A percentile compares a stretch with the other conserved stretches of the same genome.
Evolutionary conservation across 208 protist genomes (phyloP).

Genomic region (Crithidia acanthocephali): DNA sequence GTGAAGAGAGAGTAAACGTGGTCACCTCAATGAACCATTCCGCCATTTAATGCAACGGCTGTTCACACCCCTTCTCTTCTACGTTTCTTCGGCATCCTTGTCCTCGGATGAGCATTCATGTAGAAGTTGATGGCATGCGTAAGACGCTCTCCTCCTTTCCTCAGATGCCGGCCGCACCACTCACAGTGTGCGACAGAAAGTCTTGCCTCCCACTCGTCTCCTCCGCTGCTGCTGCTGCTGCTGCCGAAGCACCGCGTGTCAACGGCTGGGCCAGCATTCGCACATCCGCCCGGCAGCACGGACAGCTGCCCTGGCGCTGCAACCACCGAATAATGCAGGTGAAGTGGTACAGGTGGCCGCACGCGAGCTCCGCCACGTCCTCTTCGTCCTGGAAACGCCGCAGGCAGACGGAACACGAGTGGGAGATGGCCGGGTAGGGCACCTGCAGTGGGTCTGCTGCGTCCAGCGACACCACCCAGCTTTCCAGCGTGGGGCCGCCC

Average conservation of each 20-base stretch:
- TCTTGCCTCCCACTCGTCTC: not conserved
- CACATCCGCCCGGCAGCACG: slow-evolving; percentile 37
- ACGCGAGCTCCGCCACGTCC: slow-evolving; percentile 46
- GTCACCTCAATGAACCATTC: too few species aligned
- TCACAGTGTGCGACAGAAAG: too few species aligned
- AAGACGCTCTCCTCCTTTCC: too few species aligned
- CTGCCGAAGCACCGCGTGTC: too few species aligned
- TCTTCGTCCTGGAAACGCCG: slow-evolving; percentile 27
- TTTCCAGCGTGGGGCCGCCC: not conserved
- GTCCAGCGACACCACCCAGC: slow-evolving; percentile 24
- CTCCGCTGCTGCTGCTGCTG: not conserved
- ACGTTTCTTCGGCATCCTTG: too few species aligned
- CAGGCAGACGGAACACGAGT: slow-evolving; percentile 40
- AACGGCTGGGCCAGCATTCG: not conserved
- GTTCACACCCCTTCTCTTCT: too few species aligned
- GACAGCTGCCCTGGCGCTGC: slow-evolving; percentile 29
- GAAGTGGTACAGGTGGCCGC: slow-evolving; percentile 39
- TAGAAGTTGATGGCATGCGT: too few species aligned
- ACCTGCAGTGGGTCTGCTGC: not conserved
- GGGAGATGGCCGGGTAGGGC: slow-evolving; percentile 14
- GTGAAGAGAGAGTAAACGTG: too few species aligned
- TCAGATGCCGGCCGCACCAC: too few species aligned
- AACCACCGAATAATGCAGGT: slow-evolving; percentile 40
- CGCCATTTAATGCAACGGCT: too few species aligned
- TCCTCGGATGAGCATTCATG: too few species aligned